Evolutionary conservation across 192 early-diverging fungal genomes (phyloP).

Genomic region (Dispira simplex): DNA sequence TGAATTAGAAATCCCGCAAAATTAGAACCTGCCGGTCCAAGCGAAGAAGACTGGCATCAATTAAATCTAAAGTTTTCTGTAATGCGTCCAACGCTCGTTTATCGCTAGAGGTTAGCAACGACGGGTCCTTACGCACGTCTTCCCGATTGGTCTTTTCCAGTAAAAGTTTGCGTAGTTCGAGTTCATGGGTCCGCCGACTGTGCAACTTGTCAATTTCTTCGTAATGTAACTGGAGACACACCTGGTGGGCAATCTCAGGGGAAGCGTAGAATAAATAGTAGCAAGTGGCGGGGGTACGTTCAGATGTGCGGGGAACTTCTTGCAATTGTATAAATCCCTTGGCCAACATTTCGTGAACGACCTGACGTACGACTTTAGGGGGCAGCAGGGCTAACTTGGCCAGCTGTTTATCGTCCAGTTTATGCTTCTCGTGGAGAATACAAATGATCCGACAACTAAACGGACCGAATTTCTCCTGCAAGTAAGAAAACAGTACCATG

Average conservation of each 20-base stretch:
- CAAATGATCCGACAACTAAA: conserved; percentile 42
- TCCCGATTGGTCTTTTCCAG: background rate
- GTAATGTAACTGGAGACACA: conserved; percentile 32
- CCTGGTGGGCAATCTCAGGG: conserved; percentile 27
- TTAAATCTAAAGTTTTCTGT: background rate
- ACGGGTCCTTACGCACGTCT: background rate
- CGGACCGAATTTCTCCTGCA: conserved; percentile 42
- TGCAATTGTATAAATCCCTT: conserved; percentile 31
- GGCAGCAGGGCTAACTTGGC: conserved; percentile 51
- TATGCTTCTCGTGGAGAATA: conserved; percentile 51
- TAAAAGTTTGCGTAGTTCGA: background rate
- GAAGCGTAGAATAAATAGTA: conserved; percentile 55
- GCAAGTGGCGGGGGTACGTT: conserved; percentile 57
- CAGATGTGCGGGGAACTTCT: conserved; percentile 54
- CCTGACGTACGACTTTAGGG: conserved; percentile 40
- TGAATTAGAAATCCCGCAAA: background rate
- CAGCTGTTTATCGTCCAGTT: conserved; percentile 57
- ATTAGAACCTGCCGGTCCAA: background rate
- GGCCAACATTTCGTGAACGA: conserved; percentile 34
- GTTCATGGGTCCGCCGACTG: background rate
- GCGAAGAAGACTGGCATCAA: background rate
- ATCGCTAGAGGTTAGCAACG: background rate
- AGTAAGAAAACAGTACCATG: conserved; percentile 32
- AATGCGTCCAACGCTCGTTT: background rate
- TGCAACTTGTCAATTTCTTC: conserved; percentile 32